Base-by-base conservation (phyloP, 192 early-diverging fungal genomes). In the Chytriomyces sp. region DNA sequence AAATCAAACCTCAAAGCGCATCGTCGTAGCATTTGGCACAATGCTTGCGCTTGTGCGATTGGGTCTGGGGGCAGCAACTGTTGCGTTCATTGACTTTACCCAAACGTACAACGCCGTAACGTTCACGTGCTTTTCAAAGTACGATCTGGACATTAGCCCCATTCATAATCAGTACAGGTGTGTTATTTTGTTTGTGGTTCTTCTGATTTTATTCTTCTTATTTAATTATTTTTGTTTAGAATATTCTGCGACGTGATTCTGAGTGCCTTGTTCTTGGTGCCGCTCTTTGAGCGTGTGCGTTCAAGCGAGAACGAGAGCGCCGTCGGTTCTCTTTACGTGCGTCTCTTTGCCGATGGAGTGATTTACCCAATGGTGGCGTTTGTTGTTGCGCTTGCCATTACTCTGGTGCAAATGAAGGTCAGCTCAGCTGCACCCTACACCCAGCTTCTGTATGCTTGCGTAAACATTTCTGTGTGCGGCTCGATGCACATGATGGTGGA, bases 51-150 rank as follows among this genome's bases (percentile, higher is more conserved):
- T 13, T n/a, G 53, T 20, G 16, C 53, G 53, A n/a, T 20, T 59
- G 13, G 53, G 53, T 13, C 53, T 59, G 13, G 53, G 53, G 6
- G 53, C 53, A 13, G 53, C 53, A 59, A 59, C 53, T 59, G 20
- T 59, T 59, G 53, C 53, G 13, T 59, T 5, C 20, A 20, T 59
- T 59, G 53, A 59, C 20, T 59, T n/a, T 20, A 59, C 16, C 20
- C 20, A 13, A 13, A 59, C 53, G 13, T 59, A 59, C 20, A 59
- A 59, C 20, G 16, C 53, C 13, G 20, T 4, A 20, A 20, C 53
- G 53, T 59, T 5, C 20, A 59, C 53, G 53, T 59, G 53, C 53
- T 59, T 59, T 59, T 59, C 53, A 13, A 59, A 59, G 53, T 59
- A 59, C 20, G 53, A 59, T 59, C 16, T 20, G 13, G 13, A n/a